Base-by-base conservation (phyloP, 2,329 filamentous ascomycete genomes). In the Parastagonospora avenae region DNA sequence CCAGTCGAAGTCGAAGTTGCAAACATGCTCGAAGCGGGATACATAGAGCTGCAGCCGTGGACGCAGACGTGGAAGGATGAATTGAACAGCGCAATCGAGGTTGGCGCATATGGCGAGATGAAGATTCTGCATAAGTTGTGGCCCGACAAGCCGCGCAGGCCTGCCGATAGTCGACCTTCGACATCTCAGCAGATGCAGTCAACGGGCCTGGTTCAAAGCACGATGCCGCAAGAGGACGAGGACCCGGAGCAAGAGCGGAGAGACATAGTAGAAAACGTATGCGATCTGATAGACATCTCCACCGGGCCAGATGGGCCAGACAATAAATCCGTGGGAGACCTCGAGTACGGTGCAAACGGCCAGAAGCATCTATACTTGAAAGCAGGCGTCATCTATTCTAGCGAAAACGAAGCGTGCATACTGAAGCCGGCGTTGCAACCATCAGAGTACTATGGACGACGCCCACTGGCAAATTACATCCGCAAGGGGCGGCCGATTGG, bases 11-110 rank as follows among this genome's bases (percentile, higher is more conserved):
- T 91, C 1, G 79, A 85, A 12, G 88, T 97, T 30, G 92, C 94
- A 8, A 99, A 97, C 63, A 91, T 92, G 72, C 81, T 99, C 1
- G 94, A 99, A 71, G 83, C 86, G n/a, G 92, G 93, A 5, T 99
- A 96, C 68, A 79, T 88, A 48, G 91, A 96, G 65, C 79, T 97
- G 43, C 87, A 86, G 46, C 91, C 91, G 0, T 96, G 93, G 88
- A 92, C 90, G 1, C 85, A 94, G 62, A 96, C 93, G 1, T 99
- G 94, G 92, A 83, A 82, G 45, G 92, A 97, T 66, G 93, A 99
- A 73, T 78, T 99, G 7, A 86, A 88, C 58, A 96, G 91, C 72
- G 95, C 94, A 4, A 81, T 96, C 5, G 91, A 96, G 43, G 91
- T 97, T 50, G 94, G 94, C 1, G 87, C 93, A 1, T 80, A 88